Evolutionary conservation across 1,284 basidiomycete species (phyloP), one percentile per base, ranked within the genome.

Genomic region (Bondarzewia mesenterica): DNA sequence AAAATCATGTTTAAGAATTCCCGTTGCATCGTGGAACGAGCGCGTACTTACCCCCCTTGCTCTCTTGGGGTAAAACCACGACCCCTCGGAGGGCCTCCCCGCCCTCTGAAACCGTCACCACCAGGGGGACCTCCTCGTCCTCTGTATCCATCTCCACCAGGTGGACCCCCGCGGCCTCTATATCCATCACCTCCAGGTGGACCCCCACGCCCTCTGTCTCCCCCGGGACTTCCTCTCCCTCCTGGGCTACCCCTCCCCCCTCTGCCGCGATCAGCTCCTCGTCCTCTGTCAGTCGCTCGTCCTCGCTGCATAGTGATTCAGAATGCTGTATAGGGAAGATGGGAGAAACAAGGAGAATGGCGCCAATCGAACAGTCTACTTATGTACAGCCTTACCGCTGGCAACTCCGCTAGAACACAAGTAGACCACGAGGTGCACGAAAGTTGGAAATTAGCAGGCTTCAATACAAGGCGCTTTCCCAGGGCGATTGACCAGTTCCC

Each of bases 41-140:
- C 36, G 43, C 41, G 25, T 18, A 60, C 68, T 59, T 66, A 82
- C 80, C 79, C 75, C 63, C 73, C 76, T 46, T 63, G 68, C 50
- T 70, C 73, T 50, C 70, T 52, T 5, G 47, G 46, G 29, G 48
- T n/a, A n/a, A n/a, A 41, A 10, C 70, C 66, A 27, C 73, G 62
- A 7, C 65, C 64, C 38, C 63, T 58, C 43, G 62, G 56, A 40
- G 63, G 56, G 27, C 53, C 49, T 10, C 61, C 60, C 45, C 61
- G 53, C 14, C 63, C 67, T 48, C 65, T 59, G 44, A 61, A 64
- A 42, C 59, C 54, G 41, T 65, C 63, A 27, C 58, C 60, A 25
- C 73, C 61, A 21, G 63, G 66, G 22, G 59, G 58, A 35, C 65
- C 63, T 37, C 68, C 58, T 50, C 61, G 56, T 39, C 63, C 57